phyloP scores from a whole-genome alignment of 2,329 filamentous ascomycete genomes.

The Fusarium pseudograminearum region DNA sequence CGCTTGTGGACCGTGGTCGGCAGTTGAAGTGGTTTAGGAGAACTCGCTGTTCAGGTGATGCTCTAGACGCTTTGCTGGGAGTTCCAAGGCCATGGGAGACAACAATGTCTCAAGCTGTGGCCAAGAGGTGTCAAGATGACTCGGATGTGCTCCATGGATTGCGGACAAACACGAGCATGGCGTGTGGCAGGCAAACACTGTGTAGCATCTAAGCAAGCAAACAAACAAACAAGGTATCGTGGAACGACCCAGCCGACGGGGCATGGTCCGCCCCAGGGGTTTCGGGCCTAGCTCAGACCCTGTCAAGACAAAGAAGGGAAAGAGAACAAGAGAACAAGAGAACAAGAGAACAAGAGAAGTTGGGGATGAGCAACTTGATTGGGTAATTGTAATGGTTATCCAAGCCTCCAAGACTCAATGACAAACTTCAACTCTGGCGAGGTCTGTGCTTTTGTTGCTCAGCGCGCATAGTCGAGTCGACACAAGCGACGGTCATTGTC shows the following conservation, averaged over 20 bases:
- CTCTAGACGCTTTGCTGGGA: background rate
- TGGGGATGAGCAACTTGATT: slow-evolving; percentile 4
- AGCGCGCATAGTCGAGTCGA: slow-evolving; percentile 11
- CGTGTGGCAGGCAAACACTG: slow-evolving; percentile 17
- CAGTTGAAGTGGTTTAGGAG: slow-evolving; percentile 27
- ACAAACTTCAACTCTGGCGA: slow-evolving; percentile 16
- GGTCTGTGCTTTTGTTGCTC: slow-evolving; percentile 33
- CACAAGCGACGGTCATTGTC: background rate
- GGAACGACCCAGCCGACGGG: slow-evolving; percentile 30
- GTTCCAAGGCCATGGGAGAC: background rate
- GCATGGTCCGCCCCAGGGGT: slow-evolving; percentile 21
- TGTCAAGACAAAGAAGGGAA: slow-evolving; percentile 13
- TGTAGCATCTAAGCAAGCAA: slow-evolving; percentile 29
- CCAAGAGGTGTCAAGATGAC: slow-evolving; percentile 14
- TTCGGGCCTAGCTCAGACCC: slow-evolving; percentile 6
- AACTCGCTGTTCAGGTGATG: background rate
- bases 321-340: slow-evolving; percentile 1
- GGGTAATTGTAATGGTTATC: slow-evolving; percentile 9
- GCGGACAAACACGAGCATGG: slow-evolving; percentile 8
- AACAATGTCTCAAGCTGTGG: background rate
- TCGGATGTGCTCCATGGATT: slow-evolving; percentile 32
- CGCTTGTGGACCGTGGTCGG: slow-evolving; percentile 31
- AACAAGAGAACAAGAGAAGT: slow-evolving; percentile 3
- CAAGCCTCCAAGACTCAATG: slow-evolving; percentile 14
- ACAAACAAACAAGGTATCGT: slow-evolving; percentile 22